Percentiles rank a stretch among this genome's conserved stretches.
These are phyloP conservation scores for Aspergillus tamarii DNA, from an alignment of 2,329 filamentous ascomycete species.

Conservation along the genomic window DNA sequence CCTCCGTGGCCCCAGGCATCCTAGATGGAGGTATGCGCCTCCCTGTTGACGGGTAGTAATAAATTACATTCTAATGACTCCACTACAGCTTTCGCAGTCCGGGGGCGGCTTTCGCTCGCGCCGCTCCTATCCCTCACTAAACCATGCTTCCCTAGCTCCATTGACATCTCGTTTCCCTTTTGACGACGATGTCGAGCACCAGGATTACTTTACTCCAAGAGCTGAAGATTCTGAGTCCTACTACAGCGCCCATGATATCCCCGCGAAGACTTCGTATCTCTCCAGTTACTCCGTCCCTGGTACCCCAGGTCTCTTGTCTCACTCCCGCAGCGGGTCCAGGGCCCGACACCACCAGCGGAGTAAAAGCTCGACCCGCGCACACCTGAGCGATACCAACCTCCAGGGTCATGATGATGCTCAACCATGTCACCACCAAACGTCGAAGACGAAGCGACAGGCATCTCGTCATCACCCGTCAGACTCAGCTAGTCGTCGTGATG, in stretches of 20 bases:
- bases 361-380: conserved; percentile 38
- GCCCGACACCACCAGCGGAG: conserved; percentile 37
- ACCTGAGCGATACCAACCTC: conserved; percentile 41
- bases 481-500: conserved; percentile 33
- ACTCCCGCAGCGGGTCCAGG: conserved; percentile 44
- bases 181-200: conserved; percentile 48
- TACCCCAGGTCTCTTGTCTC: conserved; percentile 47
- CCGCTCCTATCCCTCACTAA: conserved; percentile 62
- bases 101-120: conserved; percentile 43
- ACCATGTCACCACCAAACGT: conserved; percentile 28
- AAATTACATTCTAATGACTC: conserved; percentile 15
- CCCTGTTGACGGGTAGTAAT: background rate
- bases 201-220: conserved; percentile 35
- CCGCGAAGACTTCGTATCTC: conserved; percentile 43
- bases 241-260: conserved; percentile 27
- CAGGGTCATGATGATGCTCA: conserved; percentile 29
- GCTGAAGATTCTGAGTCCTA: conserved; percentile 10
- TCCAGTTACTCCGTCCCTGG: conserved; percentile 46
- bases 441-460: conserved; percentile 4
- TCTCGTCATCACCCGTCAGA: conserved; percentile 11
- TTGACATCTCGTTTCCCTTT: conserved; percentile 59
- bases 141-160: conserved; percentile 64
- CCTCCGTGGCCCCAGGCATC: background rate
- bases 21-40: conserved; percentile 29
- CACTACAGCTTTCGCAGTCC: conserved; percentile 27